These are phyloP conservation scores for Debaryomyces singareniensis DNA, from an alignment of 1,139 yeast genomes.

Conservation along the genomic window DNA sequence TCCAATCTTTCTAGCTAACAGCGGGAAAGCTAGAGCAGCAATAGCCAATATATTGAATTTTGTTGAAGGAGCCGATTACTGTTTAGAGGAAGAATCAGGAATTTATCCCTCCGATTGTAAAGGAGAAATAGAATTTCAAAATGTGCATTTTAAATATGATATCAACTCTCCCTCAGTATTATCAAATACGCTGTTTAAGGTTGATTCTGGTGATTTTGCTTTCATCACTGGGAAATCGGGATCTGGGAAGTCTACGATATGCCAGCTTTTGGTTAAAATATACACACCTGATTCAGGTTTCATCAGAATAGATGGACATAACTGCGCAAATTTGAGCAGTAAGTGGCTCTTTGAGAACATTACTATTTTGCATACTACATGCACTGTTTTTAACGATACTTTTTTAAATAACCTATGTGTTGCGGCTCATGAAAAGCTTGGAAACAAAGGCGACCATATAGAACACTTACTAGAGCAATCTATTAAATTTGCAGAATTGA, in stretches of 20 bases:
- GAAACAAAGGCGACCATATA: slow-evolving; percentile 18
- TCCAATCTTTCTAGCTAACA: slow-evolving; percentile 45
- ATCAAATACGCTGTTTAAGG: slow-evolving; percentile 33
- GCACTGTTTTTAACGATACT: slow-evolving; percentile 59
- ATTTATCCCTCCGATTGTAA: slow-evolving; percentile 23
- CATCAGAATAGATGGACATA: slow-evolving; percentile 50
- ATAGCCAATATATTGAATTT: slow-evolving; percentile 32
- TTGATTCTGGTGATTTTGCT: slow-evolving; percentile 43
- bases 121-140: slow-evolving; percentile 44
- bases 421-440: slow-evolving; percentile 23
- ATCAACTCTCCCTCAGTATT: slow-evolving; percentile 45
- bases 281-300: slow-evolving; percentile 58
- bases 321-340: slow-evolving; percentile 34
- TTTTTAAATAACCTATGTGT: slow-evolving; percentile 58
- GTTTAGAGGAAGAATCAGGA: slow-evolving; percentile 10
- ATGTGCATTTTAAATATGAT: slow-evolving; percentile 59
- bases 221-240: slow-evolving; percentile 85
- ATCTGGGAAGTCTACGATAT: slow-evolving; percentile 83
- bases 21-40: slow-evolving; percentile 65
- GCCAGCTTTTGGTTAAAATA: slow-evolving; percentile 54
- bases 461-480: slow-evolving; percentile 35
- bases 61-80: slow-evolving; percentile 8
- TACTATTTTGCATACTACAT: slow-evolving; percentile 67
- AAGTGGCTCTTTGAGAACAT: slow-evolving; percentile 58
- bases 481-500: slow-evolving; percentile 44